Percentiles rank a stretch among this genome's conserved stretches.
Evolutionary conservation across 805 yeast genomes (phyloP).

Genomic region (Candida cerambycidarum): DNA sequence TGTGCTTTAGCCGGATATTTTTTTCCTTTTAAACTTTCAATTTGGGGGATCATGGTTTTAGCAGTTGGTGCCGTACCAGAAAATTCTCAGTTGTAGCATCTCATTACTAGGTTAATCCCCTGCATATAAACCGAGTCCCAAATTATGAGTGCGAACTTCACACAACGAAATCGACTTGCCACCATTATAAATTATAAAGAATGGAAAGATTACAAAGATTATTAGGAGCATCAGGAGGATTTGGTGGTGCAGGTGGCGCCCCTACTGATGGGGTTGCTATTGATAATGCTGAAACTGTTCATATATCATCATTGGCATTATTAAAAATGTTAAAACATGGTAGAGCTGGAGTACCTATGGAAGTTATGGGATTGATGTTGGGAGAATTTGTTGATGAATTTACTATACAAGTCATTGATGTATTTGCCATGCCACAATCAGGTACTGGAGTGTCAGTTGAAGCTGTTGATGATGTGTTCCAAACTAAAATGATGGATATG

Average conservation of each 20-base stretch:
- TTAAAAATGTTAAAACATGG: slow-evolving; percentile 98
- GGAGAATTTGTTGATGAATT: slow-evolving; percentile 98
- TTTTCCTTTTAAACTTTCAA: slow-evolving; percentile 22
- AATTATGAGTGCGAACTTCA: slow-evolving; percentile 6
- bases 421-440: slow-evolving; percentile 98
- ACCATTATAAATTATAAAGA: slow-evolving; percentile 13
- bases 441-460: slow-evolving; percentile 99
- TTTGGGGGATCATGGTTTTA: not conserved
- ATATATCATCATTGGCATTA: slow-evolving; percentile 91
- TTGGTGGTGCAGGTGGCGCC: slow-evolving; percentile 45
- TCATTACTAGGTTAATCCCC: too few relatives aligned
- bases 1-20: slow-evolving; percentile 87
- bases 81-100: too few relatives aligned
- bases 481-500: slow-evolving; percentile 99
- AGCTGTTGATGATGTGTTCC: slow-evolving; percentile 98
- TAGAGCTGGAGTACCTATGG: slow-evolving; percentile 82
- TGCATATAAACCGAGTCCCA: too few relatives aligned
- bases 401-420: slow-evolving; percentile 96
- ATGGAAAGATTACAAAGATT: slow-evolving; percentile 54
- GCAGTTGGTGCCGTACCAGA: not conserved
- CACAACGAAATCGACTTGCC: slow-evolving; percentile 16
- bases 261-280: slow-evolving; percentile 73
- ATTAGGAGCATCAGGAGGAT: slow-evolving; percentile 45
- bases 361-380: slow-evolving; percentile 94
- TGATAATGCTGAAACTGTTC: slow-evolving; percentile 94